These are phyloP conservation scores for Emericellopsis terricola DNA, from an alignment of 495 filamentous ascomycete genomes.

Conservation along the genomic window DNA sequence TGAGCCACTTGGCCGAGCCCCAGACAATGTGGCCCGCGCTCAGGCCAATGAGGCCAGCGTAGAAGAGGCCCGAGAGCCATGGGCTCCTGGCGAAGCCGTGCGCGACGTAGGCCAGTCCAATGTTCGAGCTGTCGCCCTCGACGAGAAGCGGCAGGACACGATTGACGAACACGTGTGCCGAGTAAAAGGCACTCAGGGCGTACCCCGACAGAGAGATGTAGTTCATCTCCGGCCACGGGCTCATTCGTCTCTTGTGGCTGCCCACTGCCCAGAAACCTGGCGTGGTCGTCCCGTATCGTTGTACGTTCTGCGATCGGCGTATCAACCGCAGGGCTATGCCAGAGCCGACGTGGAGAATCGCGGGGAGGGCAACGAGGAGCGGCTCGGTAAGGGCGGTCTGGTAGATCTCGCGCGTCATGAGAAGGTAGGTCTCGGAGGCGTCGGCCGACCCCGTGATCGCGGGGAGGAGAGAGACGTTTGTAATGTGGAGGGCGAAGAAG, in stretches of 20 bases:
- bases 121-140: slow-evolving; percentile 67
- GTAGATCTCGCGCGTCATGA: slow-evolving; percentile 56
- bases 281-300: slow-evolving; percentile 43
- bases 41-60: slow-evolving; percentile 44
- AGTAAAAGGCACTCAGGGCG: slow-evolving; percentile 39
- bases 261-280: slow-evolving; percentile 20
- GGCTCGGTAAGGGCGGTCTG: slow-evolving; percentile 56
- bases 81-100: slow-evolving; percentile 65
- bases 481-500: slow-evolving; percentile 61
- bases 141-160: slow-evolving; percentile 50
- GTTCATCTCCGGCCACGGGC: slow-evolving; percentile 50
- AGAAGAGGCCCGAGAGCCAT: slow-evolving; percentile 45
- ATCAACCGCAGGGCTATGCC: slow-evolving; percentile 61
- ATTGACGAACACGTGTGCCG: slow-evolving; percentile 52
- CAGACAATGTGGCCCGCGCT: slow-evolving; percentile 69
- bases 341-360: slow-evolving; percentile 39
- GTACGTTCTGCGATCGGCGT: slow-evolving; percentile 44
- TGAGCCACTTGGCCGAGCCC: slow-evolving; percentile 64
- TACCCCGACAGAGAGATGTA: slow-evolving; percentile 51
- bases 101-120: slow-evolving; percentile 65
- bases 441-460: slow-evolving; percentile 35
- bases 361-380: slow-evolving; percentile 40
- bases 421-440: slow-evolving; percentile 42
- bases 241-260: slow-evolving; percentile 13
- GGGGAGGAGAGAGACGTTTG: slow-evolving; percentile 63